phyloP scores from a whole-genome alignment of 495 filamentous ascomycete species.

The Aspergillus asperescens region DNA sequence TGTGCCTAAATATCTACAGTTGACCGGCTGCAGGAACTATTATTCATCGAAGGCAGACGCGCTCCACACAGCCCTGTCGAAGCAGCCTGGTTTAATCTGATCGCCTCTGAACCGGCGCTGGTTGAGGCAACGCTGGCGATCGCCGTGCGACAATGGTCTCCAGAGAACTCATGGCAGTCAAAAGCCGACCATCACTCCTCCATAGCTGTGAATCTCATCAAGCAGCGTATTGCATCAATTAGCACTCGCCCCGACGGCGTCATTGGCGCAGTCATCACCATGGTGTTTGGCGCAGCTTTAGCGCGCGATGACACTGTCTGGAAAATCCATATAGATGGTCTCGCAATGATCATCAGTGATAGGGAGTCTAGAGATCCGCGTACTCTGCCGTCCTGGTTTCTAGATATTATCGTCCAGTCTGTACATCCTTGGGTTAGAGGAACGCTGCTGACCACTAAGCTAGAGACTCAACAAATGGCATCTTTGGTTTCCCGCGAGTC shows the following conservation, averaged over 20 bases:
- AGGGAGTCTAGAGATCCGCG: constrained; percentile 11
- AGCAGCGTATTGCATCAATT: constrained; percentile 11
- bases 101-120: constrained; percentile 23
- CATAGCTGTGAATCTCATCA: background rate
- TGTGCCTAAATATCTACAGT: background rate
- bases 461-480: constrained; percentile 7
- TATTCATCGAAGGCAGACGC: constrained; percentile 7
- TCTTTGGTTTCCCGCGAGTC: constrained; percentile 4
- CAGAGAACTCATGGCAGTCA: constrained; percentile 7
- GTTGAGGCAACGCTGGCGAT: constrained; percentile 23
- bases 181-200: background rate
- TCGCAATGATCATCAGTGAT: constrained; percentile 19
- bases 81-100: constrained; percentile 18
- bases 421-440: background rate
- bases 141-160: constrained; percentile 16
- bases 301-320: constrained; percentile 14
- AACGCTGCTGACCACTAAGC: background rate
- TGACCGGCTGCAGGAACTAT: constrained; percentile 7
- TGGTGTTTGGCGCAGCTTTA: constrained; percentile 24
- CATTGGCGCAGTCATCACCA: constrained; percentile 21
- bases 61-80: constrained; percentile 13
- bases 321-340: constrained; percentile 26
- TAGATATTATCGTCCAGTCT: constrained; percentile 5
- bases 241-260: constrained; percentile 18
- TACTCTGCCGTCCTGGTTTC: constrained; percentile 5